Base-by-base conservation (phyloP, 495 filamentous ascomycete genomes). In the Oidiodendron maius region DNA sequence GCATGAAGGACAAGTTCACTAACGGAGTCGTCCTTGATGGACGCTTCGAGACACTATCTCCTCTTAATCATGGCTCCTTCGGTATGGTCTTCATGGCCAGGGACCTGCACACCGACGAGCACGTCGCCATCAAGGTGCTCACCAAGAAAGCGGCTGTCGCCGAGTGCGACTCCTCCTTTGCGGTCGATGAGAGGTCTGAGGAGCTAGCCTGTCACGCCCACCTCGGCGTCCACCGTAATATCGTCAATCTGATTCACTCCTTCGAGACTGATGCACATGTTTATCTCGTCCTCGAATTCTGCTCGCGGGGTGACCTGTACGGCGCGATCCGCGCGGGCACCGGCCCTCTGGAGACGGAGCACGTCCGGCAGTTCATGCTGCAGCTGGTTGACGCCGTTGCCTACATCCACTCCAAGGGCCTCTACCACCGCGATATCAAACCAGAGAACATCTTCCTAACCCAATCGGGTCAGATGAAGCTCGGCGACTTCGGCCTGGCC, bases 341-440 rank as follows among this genome's bases (percentile, higher is more conserved):
- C 53, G 93, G 93, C 25, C 94, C 93, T 4, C 60, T 93, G 54
- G 87, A 96, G 70, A 98, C 93, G 25, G 88, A 96, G 58, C 90
- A 97, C 65, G 93, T 98, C 45, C 86, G 91, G 40, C 86, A 87
- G 30, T 94, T 96, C 75, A 97, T 98, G 94, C 71, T 96, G 39
- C 82, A 98, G 67, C 80, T 98, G 17, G 74, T 98, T 43, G 83
- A 85, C 61, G 89, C 94, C 35, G 84, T 98, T 44, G 83, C 89
- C 40, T 88, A 86, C 66, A 88, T 96, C 74, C 93, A 98, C 61
- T 70, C 76, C 53, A 89, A 90, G 61, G 89, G 88, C 51, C 75
- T 97, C 57, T 96, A 91, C 66, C 93, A 98, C 64, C 89, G 93
- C 49, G 93, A 98, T 66, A 96, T 98, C 78, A 98, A 98, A 72